These are phyloP conservation scores for Priceomyces haplophilus DNA, from an alignment of 805 yeast genomes.

Conservation along the genomic window DNA sequence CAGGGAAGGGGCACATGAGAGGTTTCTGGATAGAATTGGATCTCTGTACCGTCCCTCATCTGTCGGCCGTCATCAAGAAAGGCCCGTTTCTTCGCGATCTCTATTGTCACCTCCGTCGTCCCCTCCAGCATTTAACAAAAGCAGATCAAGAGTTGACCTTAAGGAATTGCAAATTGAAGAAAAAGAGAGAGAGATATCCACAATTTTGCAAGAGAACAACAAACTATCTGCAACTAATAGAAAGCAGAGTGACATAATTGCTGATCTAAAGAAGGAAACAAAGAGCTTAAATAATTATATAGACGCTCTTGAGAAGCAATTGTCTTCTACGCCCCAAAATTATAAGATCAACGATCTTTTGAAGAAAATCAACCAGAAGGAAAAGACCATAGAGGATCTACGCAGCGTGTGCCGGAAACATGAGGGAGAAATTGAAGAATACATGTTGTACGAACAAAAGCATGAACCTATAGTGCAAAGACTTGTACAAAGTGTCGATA, in stretches of 20 bases:
- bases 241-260: conserved; percentile 10
- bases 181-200: conserved; percentile 12
- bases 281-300: conserved; percentile 15
- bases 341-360: conserved; percentile 12
- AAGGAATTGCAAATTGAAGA: conserved; percentile 13
- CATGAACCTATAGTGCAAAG: conserved; percentile 11
- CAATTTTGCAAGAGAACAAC: conserved; percentile 11
- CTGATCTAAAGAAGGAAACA: conserved; percentile 17
- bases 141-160: conserved; percentile 1
- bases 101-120: conserved; percentile 10
- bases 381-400: conserved; percentile 15
- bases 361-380: conserved; percentile 15
- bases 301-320: conserved; percentile 14
- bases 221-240: conserved; percentile 6
- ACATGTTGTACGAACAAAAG: conserved; percentile 8
- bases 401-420: conserved; percentile 18
- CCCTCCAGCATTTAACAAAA: conserved; percentile 3
- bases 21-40: conserved; percentile 1
- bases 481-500: conserved; percentile 14
- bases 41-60: not conserved
- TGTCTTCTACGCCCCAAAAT: conserved; percentile 3
- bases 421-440: conserved; percentile 13
- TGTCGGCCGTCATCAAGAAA: not conserved
- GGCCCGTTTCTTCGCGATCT: not conserved
- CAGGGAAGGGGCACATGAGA: conserved; percentile 1